phyloP scores from a whole-genome alignment of 2,329 filamentous ascomycete genomes.

The Ascochyta fabae region DNA sequence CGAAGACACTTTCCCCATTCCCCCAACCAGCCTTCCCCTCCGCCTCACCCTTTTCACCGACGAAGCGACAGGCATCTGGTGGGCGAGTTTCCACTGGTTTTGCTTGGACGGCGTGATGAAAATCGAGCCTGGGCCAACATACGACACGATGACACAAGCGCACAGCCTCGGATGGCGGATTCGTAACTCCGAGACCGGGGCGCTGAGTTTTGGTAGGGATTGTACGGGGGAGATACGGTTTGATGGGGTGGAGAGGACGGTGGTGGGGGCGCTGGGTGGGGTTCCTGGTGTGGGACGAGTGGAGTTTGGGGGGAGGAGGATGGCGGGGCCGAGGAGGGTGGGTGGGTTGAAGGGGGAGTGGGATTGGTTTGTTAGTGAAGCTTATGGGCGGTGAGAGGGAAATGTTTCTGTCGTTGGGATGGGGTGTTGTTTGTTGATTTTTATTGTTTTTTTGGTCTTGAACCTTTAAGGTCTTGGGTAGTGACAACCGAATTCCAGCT shows the following conservation, averaged over 20 bases:
- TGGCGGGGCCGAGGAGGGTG: conserved; percentile 29
- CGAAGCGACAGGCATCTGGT: conserved; percentile 47
- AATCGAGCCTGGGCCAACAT: conserved; percentile 36
- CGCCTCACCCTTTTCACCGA: conserved; percentile 44
- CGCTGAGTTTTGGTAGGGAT: conserved; percentile 40
- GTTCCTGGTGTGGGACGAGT: conserved; percentile 34
- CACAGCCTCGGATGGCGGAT: conserved; percentile 41
- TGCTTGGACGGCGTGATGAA: conserved; percentile 53
- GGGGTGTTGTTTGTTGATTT: not conserved
- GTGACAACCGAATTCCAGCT: too few species aligned
- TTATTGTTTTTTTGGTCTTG: not conserved
- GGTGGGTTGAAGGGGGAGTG: conserved; percentile 34
- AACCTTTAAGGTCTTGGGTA: too few species aligned
- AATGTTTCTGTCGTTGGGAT: not conserved
- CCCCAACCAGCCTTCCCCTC: conserved; percentile 18
- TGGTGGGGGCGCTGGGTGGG: conserved; percentile 20
- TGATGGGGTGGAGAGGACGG: not conserved
- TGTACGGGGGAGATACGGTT: conserved; percentile 47
- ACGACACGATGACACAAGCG: conserved; percentile 3
- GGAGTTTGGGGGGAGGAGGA: conserved; percentile 35
- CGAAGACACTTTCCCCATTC: not conserved
- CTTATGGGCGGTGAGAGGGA: conserved; percentile 29
- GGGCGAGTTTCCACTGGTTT: conserved; percentile 57
- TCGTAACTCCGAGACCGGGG: conserved; percentile 29
- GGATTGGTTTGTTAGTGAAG: conserved; percentile 31